These are phyloP conservation scores for Tuber aestivum DNA, from an alignment of 495 filamentous ascomycete genomes.

Conservation along the genomic window DNA sequence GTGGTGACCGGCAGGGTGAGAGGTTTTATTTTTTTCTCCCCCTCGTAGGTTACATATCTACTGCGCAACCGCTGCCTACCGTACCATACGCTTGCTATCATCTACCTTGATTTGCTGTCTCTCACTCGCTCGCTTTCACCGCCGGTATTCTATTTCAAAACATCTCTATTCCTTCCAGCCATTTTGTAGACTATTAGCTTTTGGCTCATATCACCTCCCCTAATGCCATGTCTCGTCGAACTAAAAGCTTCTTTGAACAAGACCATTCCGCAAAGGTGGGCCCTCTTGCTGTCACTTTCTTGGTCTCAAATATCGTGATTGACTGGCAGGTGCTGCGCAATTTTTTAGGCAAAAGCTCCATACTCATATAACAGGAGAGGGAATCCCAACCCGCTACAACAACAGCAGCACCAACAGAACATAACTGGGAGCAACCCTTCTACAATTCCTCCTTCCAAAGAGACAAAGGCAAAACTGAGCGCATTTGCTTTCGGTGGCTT, in stretches of 20 bases:
- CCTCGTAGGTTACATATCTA: background rate
- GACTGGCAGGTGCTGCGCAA: background rate
- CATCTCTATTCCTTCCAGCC: background rate
- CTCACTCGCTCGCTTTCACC: conserved; percentile 13
- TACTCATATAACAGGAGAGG: conserved; percentile 14
- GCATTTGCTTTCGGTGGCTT: conserved; percentile 34
- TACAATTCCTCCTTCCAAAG: conserved; percentile 27
- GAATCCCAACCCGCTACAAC: conserved; percentile 13
- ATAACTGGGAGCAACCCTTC: conserved; percentile 8
- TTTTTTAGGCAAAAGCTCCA: background rate
- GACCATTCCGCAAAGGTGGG: conserved; percentile 38
- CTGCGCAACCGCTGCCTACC: background rate
- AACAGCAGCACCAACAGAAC: conserved; percentile 12
- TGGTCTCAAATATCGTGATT: background rate
- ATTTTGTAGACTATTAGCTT: conserved; percentile 19
- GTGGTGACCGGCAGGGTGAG: background rate
- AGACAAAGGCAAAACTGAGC: conserved; percentile 37
- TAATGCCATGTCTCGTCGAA: conserved; percentile 38
- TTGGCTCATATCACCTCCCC: conserved; percentile 16
- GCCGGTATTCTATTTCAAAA: background rate
- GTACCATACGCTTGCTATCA: background rate
- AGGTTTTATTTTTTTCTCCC: background rate
- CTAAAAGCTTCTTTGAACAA: conserved; percentile 41
- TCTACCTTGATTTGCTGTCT: conserved; percentile 13
- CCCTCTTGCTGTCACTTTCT: conserved; percentile 5